Conservation (phyloP, 805 yeast genomes). For the Candida xiaguanensis region DNA sequence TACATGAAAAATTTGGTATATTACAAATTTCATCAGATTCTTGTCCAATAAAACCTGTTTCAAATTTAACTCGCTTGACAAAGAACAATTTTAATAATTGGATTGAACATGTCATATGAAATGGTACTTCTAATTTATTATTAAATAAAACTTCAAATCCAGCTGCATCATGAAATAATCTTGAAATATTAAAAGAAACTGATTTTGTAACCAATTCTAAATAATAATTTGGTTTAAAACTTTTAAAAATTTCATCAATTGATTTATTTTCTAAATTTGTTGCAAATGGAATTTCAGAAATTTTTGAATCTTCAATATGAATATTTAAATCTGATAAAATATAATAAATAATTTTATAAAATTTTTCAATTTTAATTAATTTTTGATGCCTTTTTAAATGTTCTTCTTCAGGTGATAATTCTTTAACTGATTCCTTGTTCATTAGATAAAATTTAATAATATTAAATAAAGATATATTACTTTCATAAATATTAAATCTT, state of each 20-base stretch:
- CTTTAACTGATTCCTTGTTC: not conserved
- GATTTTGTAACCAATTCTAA: slow-evolving; percentile 23
- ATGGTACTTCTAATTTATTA: slow-evolving; percentile 25
- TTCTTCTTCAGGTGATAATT: slow-evolving; percentile 3
- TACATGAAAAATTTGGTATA: slow-evolving; percentile 32
- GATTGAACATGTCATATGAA: slow-evolving; percentile 29
- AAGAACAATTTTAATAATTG: slow-evolving; percentile 29
- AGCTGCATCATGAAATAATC: slow-evolving; percentile 24
- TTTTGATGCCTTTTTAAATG: not conserved
- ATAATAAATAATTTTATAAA: slow-evolving; percentile 19
- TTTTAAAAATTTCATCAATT: slow-evolving; percentile 19
- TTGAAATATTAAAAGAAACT: slow-evolving; percentile 20
- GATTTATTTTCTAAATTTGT: slow-evolving; percentile 19
- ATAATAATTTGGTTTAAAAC: slow-evolving; percentile 17
- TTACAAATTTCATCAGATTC: slow-evolving; percentile 26
- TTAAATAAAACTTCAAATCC: slow-evolving; percentile 39
- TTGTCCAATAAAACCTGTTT: slow-evolving; percentile 8
- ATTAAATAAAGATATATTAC: slow-evolving; percentile 9
- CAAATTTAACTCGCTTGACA: slow-evolving; percentile 8
- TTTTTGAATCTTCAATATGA: slow-evolving; percentile 21
- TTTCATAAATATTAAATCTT: slow-evolving; percentile 9
- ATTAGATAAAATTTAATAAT: slow-evolving; percentile 4
- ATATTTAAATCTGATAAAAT: slow-evolving; percentile 23
- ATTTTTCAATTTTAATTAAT: slow-evolving; percentile 8
- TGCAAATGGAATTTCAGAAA: slow-evolving; percentile 30